A percentile compares a stretch with the other conserved stretches of the same genome.
These are phyloP conservation scores for Pseudonectria foliicola DNA, from an alignment of 2,329 filamentous ascomycete species.

Conservation along the genomic window DNA sequence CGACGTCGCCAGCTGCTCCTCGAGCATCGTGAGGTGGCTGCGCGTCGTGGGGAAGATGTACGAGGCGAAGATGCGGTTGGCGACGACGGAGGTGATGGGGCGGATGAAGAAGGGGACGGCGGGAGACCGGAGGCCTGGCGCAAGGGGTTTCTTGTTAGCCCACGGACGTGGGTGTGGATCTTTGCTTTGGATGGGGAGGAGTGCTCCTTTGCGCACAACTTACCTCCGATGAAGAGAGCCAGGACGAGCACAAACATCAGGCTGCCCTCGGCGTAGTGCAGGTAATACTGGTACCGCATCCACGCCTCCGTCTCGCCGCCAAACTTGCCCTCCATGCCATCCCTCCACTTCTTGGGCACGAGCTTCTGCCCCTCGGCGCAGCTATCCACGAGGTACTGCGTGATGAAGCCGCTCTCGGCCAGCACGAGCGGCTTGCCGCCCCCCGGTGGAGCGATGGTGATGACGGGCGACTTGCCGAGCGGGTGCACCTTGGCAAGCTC, in stretches of 20 bases:
- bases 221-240: slow-evolving; percentile 50
- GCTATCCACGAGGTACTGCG: slow-evolving; percentile 73
- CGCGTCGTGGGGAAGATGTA: slow-evolving; percentile 42
- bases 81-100: slow-evolving; percentile 41
- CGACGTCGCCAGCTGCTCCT: slow-evolving; percentile 41
- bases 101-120: slow-evolving; percentile 46
- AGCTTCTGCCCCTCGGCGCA: slow-evolving; percentile 39
- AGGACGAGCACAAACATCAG: slow-evolving; percentile 68
- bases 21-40: slow-evolving; percentile 42
- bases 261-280: slow-evolving; percentile 82
- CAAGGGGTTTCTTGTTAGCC: too few relatives aligned
- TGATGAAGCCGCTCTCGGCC: slow-evolving; percentile 75
- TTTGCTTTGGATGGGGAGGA: too few relatives aligned
- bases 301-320: slow-evolving; percentile 56
- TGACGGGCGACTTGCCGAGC: slow-evolving; percentile 77
- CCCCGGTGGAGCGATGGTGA: slow-evolving; percentile 51
- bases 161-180: too few relatives aligned
- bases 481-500: slow-evolving; percentile 74
- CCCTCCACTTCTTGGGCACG: slow-evolving; percentile 47
- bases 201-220: slow-evolving; percentile 20
- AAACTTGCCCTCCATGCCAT: slow-evolving; percentile 49
- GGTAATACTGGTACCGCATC: slow-evolving; percentile 57
- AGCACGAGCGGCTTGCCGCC: slow-evolving; percentile 49
- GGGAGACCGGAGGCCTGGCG: slow-evolving; percentile 37
- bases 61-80: slow-evolving; percentile 31